Evolutionary conservation across 176 grass and related monocot genomes (phyloP).

Genomic region (barley (Hordeum vulgare)): MorexV3_pseudomolecules_assembly NC_058520.1:83421470-83421969

Average conservation of each 20-base stretch:
- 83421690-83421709: conserved; percentile 1
- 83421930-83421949: conserved; percentile 88
- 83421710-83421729: background rate
- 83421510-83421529: background rate
- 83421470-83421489: background rate
- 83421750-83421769: background rate
- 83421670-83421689: background rate
- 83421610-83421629: background rate
- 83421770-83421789: background rate
- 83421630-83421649: background rate
- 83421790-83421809: background rate
- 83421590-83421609: background rate
- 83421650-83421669: background rate
- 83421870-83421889: background rate
- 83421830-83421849: background rate
- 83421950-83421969: conserved; percentile 92
- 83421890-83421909: conserved; percentile 18
- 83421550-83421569: background rate
- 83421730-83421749: background rate
- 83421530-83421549: background rate
- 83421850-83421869: background rate
- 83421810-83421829: background rate
- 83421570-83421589: background rate
- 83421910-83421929: conserved; percentile 94
- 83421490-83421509: background rate